Conservation (phyloP, 352 stramenopile species). For the Globisporangium takayamanum region DNA sequence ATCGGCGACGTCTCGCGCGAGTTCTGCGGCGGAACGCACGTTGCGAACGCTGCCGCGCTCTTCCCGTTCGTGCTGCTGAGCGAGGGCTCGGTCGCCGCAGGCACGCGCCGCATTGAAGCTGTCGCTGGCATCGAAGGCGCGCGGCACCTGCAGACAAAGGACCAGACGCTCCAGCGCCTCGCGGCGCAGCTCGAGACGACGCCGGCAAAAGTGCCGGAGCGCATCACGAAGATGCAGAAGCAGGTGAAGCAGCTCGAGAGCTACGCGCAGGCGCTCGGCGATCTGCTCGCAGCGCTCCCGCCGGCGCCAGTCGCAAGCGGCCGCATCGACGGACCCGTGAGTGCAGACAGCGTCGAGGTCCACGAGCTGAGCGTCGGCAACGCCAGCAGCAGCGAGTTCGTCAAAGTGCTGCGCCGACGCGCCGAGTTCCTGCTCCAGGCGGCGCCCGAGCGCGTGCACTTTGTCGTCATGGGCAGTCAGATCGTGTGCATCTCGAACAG, state of each 20-base stretch:
- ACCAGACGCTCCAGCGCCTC: conserved; percentile 34
- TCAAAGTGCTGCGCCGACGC: conserved; percentile 52
- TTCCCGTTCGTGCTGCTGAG: conserved; percentile 75
- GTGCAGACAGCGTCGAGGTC: conserved; percentile 25
- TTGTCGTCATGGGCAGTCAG: conserved; percentile 45
- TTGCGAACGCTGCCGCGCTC: conserved; percentile 30
- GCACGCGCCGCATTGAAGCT: conserved; percentile 69
- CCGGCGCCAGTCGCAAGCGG: conserved; percentile 28
- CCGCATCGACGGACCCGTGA: conserved; percentile 9
- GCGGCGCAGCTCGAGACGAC: conserved; percentile 57
- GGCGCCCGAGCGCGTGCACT: conserved; percentile 24
- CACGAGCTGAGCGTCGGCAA: conserved; percentile 13
- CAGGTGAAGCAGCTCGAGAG: conserved; percentile 62
- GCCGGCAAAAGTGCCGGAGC: conserved; percentile 50
- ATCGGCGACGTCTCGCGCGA: conserved; percentile 52
- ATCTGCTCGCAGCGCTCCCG: conserved; percentile 39
- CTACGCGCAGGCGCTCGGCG: conserved; percentile 37
- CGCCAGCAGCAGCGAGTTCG: conserved; percentile 25
- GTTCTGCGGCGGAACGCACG: conserved; percentile 79
- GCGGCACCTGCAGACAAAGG: conserved; percentile 54
- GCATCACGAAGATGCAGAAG: conserved; percentile 63
- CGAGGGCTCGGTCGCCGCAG: conserved; percentile 70
- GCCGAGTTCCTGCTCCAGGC: conserved; percentile 45
- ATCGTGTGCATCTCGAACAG: conserved; percentile 41
- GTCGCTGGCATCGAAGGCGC: conserved; percentile 45